phyloP scores from a whole-genome alignment of 192 early-diverging fungal genomes.

The Endogone sp. region DNA sequence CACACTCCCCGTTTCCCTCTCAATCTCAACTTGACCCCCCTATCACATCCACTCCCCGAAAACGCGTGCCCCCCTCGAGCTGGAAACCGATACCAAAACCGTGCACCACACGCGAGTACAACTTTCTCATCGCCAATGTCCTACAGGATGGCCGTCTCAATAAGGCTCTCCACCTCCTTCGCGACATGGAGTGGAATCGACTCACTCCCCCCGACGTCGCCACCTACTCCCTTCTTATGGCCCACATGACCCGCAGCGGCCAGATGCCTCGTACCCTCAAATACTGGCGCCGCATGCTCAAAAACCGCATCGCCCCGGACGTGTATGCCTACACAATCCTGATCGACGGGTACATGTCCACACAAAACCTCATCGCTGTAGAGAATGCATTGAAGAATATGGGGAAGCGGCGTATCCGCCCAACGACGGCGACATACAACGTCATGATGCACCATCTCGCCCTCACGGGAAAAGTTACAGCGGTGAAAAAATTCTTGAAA shows the following conservation, averaged over 20 bases:
- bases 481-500: conserved; percentile 23
- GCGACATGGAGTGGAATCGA: neutral
- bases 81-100: neutral
- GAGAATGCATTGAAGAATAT: conserved; percentile 31
- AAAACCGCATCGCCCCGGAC: conserved; percentile 11
- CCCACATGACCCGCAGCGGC: neutral
- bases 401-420: conserved; percentile 25
- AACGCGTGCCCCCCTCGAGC: neutral
- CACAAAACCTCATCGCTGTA: conserved; percentile 15
- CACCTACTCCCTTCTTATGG: neutral
- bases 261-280: conserved; percentile 17
- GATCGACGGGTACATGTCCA: conserved; percentile 32
- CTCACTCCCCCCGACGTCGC: neutral
- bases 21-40: too few relatives aligned
- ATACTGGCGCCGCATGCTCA: conserved; percentile 25
- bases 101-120: neutral
- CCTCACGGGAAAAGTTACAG: conserved; percentile 26
- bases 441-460: conserved; percentile 31
- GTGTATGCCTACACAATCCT: conserved; percentile 28
- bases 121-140: neutral
- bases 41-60: too few relatives aligned
- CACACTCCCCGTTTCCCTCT: too few relatives aligned
- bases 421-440: conserved; percentile 35
- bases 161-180: neutral
- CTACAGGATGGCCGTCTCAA: neutral